phyloP scores from a whole-genome alignment of 176 grass and related monocot species.

The Musa itinerans region DNA sequence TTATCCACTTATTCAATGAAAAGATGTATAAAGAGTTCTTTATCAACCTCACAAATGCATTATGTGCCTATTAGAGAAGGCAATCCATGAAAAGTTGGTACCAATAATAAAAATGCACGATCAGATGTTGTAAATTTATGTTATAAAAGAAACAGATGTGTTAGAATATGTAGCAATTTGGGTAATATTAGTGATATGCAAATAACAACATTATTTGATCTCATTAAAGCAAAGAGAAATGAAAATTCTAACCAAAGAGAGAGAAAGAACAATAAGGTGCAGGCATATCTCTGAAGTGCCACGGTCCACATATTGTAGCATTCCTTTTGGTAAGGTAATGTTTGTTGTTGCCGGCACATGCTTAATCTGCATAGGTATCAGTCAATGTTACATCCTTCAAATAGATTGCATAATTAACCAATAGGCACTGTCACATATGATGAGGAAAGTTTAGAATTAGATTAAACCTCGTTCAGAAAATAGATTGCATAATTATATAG shows the following conservation, averaged over 20 bases:
- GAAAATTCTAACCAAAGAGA: slow-evolving; percentile 59
- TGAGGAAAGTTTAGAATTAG: slow-evolving; percentile 17
- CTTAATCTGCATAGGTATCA: slow-evolving; percentile 51
- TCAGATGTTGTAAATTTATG: neutral
- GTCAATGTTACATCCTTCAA: too few species aligned
- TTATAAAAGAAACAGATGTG: neutral
- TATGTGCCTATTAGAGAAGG: too few species aligned
- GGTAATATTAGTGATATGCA: neutral
- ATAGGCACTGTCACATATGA: slow-evolving; percentile 14
- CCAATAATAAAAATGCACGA: neutral
- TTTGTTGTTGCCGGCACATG: slow-evolving; percentile 42
- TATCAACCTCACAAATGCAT: too few species aligned
- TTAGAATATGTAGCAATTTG: neutral
- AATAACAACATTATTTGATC: neutral
- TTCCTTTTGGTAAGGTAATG: slow-evolving; percentile 59
- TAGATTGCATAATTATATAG: slow-evolving; percentile 63
- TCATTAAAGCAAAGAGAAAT: slow-evolving; percentile 2
- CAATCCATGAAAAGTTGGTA: too few species aligned
- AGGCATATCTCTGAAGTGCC: slow-evolving; percentile 78
- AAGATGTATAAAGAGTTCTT: too few species aligned
- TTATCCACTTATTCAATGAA: too few species aligned
- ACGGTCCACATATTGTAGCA: slow-evolving; percentile 78
- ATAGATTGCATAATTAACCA: slow-evolving; percentile 19
- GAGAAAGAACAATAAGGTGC: slow-evolving; percentile 79
- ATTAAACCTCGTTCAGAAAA: slow-evolving; percentile 79